A percentile compares a stretch with the other conserved stretches of the same genome.
These are phyloP conservation scores for Rauvolfia tetraphylla DNA, from an alignment of 257 asterid genomes.

Conservation along the genomic window DNA sequence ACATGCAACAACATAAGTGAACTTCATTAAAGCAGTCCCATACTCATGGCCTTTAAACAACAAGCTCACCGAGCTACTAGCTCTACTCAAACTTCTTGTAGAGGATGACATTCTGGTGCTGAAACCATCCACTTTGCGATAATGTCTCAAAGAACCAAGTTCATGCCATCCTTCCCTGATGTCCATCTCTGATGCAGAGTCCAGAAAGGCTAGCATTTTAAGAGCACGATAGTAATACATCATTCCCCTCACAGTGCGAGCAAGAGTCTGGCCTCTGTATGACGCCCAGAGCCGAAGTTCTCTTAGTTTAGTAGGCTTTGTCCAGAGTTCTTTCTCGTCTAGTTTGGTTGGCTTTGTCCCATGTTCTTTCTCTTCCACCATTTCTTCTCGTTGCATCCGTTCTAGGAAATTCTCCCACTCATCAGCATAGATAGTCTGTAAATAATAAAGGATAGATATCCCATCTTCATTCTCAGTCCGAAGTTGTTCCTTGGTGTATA, in stretches of 20 bases:
- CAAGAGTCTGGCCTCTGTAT: conserved; percentile 93
- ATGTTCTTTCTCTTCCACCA: conserved; percentile 68
- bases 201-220: conserved; percentile 95
- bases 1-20: conserved; percentile 91
- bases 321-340: conserved; percentile 77
- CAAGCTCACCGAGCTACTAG: conserved; percentile 64
- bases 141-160: conserved; percentile 63
- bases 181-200: conserved; percentile 98
- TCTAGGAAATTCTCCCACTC: conserved; percentile 93
- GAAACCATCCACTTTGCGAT: conserved; percentile 39
- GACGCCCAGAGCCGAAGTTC: conserved; percentile 98
- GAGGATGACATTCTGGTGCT: conserved; percentile 53
- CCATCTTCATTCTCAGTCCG: conserved; percentile 99
- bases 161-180: conserved; percentile 82
- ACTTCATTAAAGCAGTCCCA: conserved; percentile 94
- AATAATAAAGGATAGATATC: conserved; percentile 84
- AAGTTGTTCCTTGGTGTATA: conserved; percentile 86
- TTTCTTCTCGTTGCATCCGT: conserved; percentile 89
- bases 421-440: conserved; percentile 91
- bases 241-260: conserved; percentile 99
- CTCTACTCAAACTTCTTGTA: conserved; percentile 74
- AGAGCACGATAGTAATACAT: conserved; percentile 98
- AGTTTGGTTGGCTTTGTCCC: conserved; percentile 54
- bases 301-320: conserved; percentile 46
- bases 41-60: conserved; percentile 90